These are phyloP conservation scores for Sclerospora graminicola DNA, from an alignment of 352 stramenopile species.

Conservation along the genomic window DNA sequence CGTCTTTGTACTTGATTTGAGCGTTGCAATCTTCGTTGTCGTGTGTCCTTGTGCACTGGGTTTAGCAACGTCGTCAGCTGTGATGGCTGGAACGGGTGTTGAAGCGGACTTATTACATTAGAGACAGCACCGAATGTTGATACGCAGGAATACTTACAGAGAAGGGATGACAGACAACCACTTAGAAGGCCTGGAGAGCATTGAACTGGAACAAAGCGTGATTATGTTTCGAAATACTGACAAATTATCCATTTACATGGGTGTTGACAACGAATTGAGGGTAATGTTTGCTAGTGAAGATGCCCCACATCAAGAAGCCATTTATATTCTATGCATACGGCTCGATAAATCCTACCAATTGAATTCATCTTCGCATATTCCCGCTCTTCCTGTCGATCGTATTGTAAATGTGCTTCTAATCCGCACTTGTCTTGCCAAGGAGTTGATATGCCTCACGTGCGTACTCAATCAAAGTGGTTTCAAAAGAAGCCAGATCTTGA, in stretches of 20 bases:
- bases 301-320: not conserved
- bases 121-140: constrained; percentile 94
- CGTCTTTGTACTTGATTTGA: constrained; percentile 94
- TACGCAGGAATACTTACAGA: constrained; percentile 69
- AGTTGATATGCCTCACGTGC: constrained; percentile 24
- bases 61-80: constrained; percentile 93
- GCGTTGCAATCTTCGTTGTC: constrained; percentile 94
- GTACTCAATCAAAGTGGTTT: constrained; percentile 24
- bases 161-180: constrained; percentile 73
- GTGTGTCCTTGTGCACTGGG: constrained; percentile 98
- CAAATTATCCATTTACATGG: constrained; percentile 91
- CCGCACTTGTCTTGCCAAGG: too few relatives aligned
- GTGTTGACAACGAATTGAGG: constrained; percentile 54
- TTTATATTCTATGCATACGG: too few relatives aligned
- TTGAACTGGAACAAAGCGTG: constrained; percentile 37
- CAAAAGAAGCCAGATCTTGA: constrained; percentile 8
- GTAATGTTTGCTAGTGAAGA: constrained; percentile 52
- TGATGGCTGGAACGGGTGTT: constrained; percentile 97
- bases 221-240: constrained; percentile 65
- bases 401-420: too few relatives aligned
- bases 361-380: too few relatives aligned
- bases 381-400: too few relatives aligned
- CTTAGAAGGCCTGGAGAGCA: constrained; percentile 36
- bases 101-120: too few relatives aligned
- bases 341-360: too few relatives aligned